Conservation (phyloP, 164 flowering plant species). For the grape (Vitis vinifera) region ASM3070453v1 NC_081811.1:4543501-4544000, state of each 20-base stretch:
- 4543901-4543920: conserved; percentile 17
- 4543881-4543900: conserved; percentile 12
- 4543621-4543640: conserved; percentile 15
- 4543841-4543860: conserved; percentile 15
- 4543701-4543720: conserved; percentile 19
- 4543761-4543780: conserved; percentile 11
- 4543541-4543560: conserved; percentile 8
- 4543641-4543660: conserved; percentile 14
- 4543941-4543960: conserved; percentile 7
- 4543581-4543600: conserved; percentile 10
- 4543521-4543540: conserved; percentile 14
- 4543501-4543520: conserved; percentile 12
- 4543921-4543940: too few relatives aligned
- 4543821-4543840: conserved; percentile 17
- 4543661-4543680: conserved; percentile 9
- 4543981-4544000: too few relatives aligned
- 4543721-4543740: conserved; percentile 8
- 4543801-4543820: conserved; percentile 19
- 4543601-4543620: conserved; percentile 14
- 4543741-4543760: conserved; percentile 18
- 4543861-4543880: conserved; percentile 7
- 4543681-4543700: conserved; percentile 13
- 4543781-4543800: conserved; percentile 15
- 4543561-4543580: conserved; percentile 13
- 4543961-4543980: too few relatives aligned